Conservation (phyloP, 805 yeast genomes). For the Kuraishia ogatae region DNA sequence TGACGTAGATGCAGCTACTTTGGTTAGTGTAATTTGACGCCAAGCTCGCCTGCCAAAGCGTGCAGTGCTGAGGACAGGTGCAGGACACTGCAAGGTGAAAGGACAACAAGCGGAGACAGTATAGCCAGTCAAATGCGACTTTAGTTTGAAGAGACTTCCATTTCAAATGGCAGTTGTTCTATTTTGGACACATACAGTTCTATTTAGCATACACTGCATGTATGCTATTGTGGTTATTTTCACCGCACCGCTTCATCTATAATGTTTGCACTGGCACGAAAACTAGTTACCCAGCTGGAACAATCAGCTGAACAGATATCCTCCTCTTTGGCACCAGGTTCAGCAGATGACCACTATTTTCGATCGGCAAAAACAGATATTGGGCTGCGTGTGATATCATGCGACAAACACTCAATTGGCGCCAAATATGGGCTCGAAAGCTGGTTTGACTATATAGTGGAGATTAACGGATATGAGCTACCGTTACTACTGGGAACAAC, state of each 20-base stretch:
- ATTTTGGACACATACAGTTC: too few species aligned
- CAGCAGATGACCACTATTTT: slow-evolving; percentile 20
- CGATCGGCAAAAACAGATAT: slow-evolving; percentile 19
- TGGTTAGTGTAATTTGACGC: too few species aligned
- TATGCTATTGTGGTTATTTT: not conserved
- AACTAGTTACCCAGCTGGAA: slow-evolving; percentile 40
- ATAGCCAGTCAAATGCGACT: too few species aligned
- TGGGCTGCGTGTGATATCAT: slow-evolving; percentile 54
- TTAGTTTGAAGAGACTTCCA: too few species aligned
- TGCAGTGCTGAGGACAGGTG: too few species aligned
- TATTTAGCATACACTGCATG: not conserved
- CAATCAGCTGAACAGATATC: slow-evolving; percentile 20
- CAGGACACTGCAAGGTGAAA: too few species aligned
- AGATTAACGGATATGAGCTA: slow-evolving; percentile 64
- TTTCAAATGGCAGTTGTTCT: too few species aligned
- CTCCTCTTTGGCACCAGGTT: slow-evolving; percentile 21
- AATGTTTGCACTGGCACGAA: slow-evolving; percentile 48
- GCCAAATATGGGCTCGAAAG: slow-evolving; percentile 57
- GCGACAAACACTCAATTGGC: slow-evolving; percentile 37
- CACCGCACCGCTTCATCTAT: not conserved
- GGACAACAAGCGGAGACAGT: too few species aligned
- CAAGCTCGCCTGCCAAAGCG: too few species aligned
- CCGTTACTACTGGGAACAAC: slow-evolving; percentile 12
- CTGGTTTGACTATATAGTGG: slow-evolving; percentile 83
- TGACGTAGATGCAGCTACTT: too few species aligned